These are phyloP conservation scores for Termitomyces sp. DNA, from an alignment of 768 basidiomycete species.

Conservation along the genomic window DNA sequence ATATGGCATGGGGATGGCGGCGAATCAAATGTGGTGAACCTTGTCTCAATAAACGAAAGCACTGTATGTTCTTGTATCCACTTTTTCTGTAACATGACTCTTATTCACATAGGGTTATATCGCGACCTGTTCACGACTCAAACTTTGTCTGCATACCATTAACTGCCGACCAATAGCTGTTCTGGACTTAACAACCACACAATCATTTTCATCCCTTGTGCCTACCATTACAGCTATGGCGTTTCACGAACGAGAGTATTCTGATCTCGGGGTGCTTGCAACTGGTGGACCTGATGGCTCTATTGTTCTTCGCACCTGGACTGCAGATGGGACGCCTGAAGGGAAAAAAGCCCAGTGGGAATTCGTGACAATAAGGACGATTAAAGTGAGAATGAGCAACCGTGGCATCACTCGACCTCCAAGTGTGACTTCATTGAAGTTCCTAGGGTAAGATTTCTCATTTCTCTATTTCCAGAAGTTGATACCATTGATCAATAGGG, in stretches of 20 bases:
- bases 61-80: conserved; percentile 52
- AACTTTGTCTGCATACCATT: conserved; percentile 78
- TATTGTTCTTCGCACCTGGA: conserved; percentile 82
- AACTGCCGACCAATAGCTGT: conserved; percentile 77
- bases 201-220: conserved; percentile 38
- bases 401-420: conserved; percentile 38
- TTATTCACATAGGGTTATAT: conserved; percentile 67
- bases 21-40: conserved; percentile 45
- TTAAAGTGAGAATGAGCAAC: conserved; percentile 49
- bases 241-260: conserved; percentile 89
- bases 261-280: conserved; percentile 72
- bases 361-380: conserved; percentile 61
- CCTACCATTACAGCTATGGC: conserved; percentile 69
- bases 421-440: conserved; percentile 73
- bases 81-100: background rate
- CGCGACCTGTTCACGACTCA: conserved; percentile 70
- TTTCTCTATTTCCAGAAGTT: background rate
- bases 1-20: conserved; percentile 60
- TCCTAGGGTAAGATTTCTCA: conserved; percentile 57
- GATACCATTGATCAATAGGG: conserved; percentile 8
- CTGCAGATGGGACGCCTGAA: conserved; percentile 64
- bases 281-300: conserved; percentile 73
- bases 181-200: conserved; percentile 50
- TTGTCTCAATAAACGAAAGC: conserved; percentile 80
- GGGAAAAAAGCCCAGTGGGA: conserved; percentile 71